Evolutionary conservation across 768 basidiomycete genomes (phyloP).

Genomic region (Trametes meyenii): DNA sequence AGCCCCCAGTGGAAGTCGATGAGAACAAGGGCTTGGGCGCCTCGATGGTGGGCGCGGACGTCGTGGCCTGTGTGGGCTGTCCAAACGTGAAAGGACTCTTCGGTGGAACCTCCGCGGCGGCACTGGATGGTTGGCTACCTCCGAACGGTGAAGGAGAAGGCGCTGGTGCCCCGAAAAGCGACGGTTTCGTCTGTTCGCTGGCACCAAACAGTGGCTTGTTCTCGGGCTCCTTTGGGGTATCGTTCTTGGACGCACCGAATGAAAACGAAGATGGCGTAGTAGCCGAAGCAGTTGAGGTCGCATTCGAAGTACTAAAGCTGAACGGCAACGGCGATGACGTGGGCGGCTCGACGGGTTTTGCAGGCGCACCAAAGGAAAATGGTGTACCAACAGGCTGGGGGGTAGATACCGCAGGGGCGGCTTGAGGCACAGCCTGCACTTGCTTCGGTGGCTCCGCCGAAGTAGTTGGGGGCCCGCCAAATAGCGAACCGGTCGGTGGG

Average conservation of each 20-base stretch:
- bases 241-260: slow-evolving; percentile 24
- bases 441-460: background rate
- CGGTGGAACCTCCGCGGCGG: slow-evolving; percentile 16
- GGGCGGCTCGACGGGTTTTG: slow-evolving; percentile 14
- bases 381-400: background rate
- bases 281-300: slow-evolving; percentile 6
- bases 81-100: slow-evolving; percentile 36
- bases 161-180: slow-evolving; percentile 19
- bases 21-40: slow-evolving; percentile 48
- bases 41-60: slow-evolving; percentile 35
- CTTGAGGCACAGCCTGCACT: background rate
- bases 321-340: slow-evolving; percentile 13
- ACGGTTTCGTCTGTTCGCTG: slow-evolving; percentile 20
- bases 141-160: slow-evolving; percentile 20
- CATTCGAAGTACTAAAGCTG: slow-evolving; percentile 15
- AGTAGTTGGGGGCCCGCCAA: background rate
- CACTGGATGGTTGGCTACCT: slow-evolving; percentile 10
- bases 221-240: slow-evolving; percentile 20
- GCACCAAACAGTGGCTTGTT: slow-evolving; percentile 16
- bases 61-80: slow-evolving; percentile 32
- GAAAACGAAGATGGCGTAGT: slow-evolving; percentile 24
- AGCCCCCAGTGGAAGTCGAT: slow-evolving; percentile 27
- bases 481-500: background rate
- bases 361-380: slow-evolving; percentile 11
- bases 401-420: background rate